These are phyloP conservation scores for Phytophthora brassicae DNA, from an alignment of 352 stramenopile genomes.

Conservation along the genomic window DNA sequence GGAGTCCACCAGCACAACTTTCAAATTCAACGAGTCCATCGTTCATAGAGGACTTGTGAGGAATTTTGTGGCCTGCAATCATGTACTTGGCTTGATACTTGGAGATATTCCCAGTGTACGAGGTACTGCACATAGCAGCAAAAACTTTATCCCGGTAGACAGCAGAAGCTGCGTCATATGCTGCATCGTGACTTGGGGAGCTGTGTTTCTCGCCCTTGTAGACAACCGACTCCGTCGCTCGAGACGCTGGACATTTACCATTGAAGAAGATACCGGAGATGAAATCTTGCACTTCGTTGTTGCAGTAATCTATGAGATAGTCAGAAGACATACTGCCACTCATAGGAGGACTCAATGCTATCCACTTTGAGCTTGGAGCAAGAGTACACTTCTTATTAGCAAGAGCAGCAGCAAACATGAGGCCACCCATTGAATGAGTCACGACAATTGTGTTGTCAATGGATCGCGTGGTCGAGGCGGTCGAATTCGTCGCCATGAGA, in stretches of 20 bases:
- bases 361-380: slow-evolving; percentile 28
- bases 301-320: slow-evolving; percentile 40
- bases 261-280: slow-evolving; percentile 29
- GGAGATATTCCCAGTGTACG: slow-evolving; percentile 40
- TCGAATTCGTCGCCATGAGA: slow-evolving; percentile 15
- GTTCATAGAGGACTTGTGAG: slow-evolving; percentile 42
- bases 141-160: slow-evolving; percentile 37
- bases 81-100: slow-evolving; percentile 39
- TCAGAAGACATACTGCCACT: slow-evolving; percentile 46
- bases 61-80: slow-evolving; percentile 24
- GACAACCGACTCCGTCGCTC: slow-evolving; percentile 19
- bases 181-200: slow-evolving; percentile 2
- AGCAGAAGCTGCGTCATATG: slow-evolving; percentile 28
- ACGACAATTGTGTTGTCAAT: slow-evolving; percentile 45
- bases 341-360: slow-evolving; percentile 40
- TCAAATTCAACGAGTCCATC: slow-evolving; percentile 46
- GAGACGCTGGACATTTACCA: slow-evolving; percentile 34
- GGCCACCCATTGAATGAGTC: slow-evolving; percentile 44
- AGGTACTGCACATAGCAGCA: slow-evolving; percentile 41
- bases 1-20: slow-evolving; percentile 38
- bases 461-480: not conserved
- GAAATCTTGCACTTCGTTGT: slow-evolving; percentile 23
- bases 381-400: slow-evolving; percentile 19
- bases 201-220: slow-evolving; percentile 40
- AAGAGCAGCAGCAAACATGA: slow-evolving; percentile 29